Evolutionary conservation across 176 grass and related monocot genomes (phyloP).

Genomic region (Elymus sibiricus): DNA sequence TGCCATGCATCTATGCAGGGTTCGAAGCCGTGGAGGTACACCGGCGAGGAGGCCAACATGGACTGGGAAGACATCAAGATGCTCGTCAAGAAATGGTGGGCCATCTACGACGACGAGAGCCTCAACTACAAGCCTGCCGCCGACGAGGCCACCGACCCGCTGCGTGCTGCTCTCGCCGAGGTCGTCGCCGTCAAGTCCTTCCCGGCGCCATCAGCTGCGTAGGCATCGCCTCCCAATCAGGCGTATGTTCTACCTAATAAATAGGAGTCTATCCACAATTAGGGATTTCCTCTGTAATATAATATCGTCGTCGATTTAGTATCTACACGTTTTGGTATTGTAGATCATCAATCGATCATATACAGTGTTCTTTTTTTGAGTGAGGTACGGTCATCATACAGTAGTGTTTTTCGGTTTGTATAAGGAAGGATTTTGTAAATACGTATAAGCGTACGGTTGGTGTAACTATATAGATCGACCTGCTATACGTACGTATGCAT

Average conservation of each 20-base stretch:
- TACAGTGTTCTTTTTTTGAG: no score
- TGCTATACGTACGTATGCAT: not conserved
- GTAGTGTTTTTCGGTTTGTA: not conserved
- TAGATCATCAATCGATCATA: not conserved
- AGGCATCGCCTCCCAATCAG: not conserved
- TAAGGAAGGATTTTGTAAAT: not conserved
- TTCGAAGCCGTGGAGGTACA: conserved; percentile 82
- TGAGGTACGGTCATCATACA: no score
- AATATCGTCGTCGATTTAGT: not conserved
- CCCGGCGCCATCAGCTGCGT: conserved; percentile 63
- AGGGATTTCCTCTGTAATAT: not conserved
- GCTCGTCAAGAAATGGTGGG: conserved; percentile 63
- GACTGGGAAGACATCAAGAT: conserved; percentile 60
- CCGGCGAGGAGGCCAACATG: conserved; percentile 77
- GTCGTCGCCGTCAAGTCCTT: conserved; percentile 24
- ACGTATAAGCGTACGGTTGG: not conserved
- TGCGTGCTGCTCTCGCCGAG: conserved; percentile 28
- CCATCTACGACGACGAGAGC: conserved; percentile 53
- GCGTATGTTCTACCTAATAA: not conserved
- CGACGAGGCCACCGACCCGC: not conserved
- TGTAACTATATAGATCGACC: not conserved
- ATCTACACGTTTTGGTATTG: conserved; percentile 27
- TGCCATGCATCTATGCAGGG: conserved; percentile 25
- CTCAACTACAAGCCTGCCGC: conserved; percentile 43
- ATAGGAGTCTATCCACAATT: not conserved